Percentiles rank a stretch among this genome's conserved stretches.
Conservation (phyloP, 257 asterid genomes). For the Apocynum venetum region DNA sequence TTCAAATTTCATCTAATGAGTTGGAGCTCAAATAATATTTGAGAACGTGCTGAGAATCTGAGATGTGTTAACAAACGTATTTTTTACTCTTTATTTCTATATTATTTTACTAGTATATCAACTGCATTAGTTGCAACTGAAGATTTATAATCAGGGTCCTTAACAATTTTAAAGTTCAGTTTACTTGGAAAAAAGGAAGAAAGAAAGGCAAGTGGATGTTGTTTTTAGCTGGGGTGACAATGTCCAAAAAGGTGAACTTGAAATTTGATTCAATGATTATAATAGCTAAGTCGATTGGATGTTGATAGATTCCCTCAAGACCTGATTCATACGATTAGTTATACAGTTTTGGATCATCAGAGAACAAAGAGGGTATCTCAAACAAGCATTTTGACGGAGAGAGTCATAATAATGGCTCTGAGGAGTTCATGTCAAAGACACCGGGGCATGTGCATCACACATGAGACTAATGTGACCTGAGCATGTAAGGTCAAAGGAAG, state of each 20-base stretch:
- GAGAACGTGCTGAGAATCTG: too few species aligned
- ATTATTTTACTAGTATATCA: too few species aligned
- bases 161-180: too few species aligned
- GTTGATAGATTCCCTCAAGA: neutral
- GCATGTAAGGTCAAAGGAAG: constrained; percentile 34
- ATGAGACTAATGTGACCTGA: constrained; percentile 15
- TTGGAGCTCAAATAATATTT: too few species aligned
- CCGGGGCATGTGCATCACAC: constrained; percentile 30
- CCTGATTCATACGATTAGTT: neutral
- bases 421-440: constrained; percentile 14
- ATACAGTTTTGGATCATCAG: neutral
- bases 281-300: neutral
- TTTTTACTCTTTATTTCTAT: too few species aligned
- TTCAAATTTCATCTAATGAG: too few species aligned
- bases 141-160: too few species aligned
- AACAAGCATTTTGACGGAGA: neutral
- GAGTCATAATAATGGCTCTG: constrained; percentile 1
- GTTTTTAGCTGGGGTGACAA: neutral
- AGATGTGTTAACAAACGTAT: too few species aligned
- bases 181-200: too few species aligned
- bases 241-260: neutral
- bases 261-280: neutral
- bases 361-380: neutral
- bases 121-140: too few species aligned
- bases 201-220: neutral